These are phyloP conservation scores for Psilocybe cyanescens DNA, from an alignment of 768 basidiomycete species.

Conservation along the genomic window DNA sequence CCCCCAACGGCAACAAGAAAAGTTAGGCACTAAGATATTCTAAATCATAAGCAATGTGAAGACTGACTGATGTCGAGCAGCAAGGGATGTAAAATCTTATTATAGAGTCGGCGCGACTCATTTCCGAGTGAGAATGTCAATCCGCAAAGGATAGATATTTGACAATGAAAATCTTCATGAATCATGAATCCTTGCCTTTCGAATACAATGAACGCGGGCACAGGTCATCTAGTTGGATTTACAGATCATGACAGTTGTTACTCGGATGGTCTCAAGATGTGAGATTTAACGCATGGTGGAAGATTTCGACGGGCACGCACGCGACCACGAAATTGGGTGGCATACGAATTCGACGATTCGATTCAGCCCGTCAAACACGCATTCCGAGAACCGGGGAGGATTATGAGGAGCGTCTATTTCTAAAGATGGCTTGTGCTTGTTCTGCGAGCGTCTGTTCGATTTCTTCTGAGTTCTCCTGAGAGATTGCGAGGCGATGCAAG, in stretches of 20 bases:
- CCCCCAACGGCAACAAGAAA: too few species aligned
- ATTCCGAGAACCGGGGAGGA: neutral
- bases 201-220: neutral
- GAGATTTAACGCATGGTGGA: too few species aligned
- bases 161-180: neutral
- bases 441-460: slow-evolving; percentile 43
- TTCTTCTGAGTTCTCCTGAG: slow-evolving; percentile 37
- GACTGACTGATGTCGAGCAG: neutral
- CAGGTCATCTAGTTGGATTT: too few species aligned
- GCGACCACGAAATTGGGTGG: neutral
- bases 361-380: neutral
- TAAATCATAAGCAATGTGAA: too few species aligned
- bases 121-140: neutral
- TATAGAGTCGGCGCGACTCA: neutral
- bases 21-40: too few species aligned
- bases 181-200: neutral
- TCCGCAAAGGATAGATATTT: neutral
- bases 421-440: slow-evolving; percentile 40
- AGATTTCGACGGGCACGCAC: too few species aligned
- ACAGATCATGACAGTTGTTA: too few species aligned
- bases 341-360: neutral
- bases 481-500: slow-evolving; percentile 2
- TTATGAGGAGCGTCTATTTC: slow-evolving; percentile 17
- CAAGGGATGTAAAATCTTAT: neutral
- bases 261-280: too few species aligned